phyloP scores from a whole-genome alignment of 73 alveolate species.

The Stentor roeselii region DNA sequence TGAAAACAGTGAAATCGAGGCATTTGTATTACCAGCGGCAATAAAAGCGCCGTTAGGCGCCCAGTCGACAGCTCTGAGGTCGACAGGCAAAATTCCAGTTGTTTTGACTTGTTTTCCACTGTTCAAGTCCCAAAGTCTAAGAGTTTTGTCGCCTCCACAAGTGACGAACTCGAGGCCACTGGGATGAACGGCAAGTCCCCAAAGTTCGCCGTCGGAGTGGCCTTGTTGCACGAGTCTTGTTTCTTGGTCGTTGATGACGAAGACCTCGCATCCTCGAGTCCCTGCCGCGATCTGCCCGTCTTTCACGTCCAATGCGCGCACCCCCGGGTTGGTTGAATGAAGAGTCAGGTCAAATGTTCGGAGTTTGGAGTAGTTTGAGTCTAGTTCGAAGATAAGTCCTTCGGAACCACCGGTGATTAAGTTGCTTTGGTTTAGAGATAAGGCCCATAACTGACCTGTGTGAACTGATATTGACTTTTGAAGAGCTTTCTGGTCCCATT shows the following conservation, averaged over 20 bases:
- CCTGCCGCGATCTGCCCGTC: conserved; percentile 80
- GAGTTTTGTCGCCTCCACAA: conserved; percentile 90
- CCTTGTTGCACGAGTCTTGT: conserved; percentile 75
- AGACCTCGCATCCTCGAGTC: conserved; percentile 95
- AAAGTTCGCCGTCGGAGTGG: conserved; percentile 91
- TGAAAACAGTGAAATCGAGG: conserved; percentile 25
- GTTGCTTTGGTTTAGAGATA: not conserved
- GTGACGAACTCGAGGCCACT: conserved; percentile 77
- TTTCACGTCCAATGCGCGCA: conserved; percentile 37
- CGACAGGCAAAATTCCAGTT: conserved; percentile 74
- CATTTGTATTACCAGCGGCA: conserved; percentile 82
- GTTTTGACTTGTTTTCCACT: conserved; percentile 61
- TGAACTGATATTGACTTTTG: not conserved
- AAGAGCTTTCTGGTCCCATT: conserved; percentile 14
- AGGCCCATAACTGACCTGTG: not conserved
- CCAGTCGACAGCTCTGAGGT: conserved; percentile 76
- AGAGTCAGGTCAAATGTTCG: too few relatives aligned
- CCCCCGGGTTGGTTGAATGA: conserved; percentile 31
- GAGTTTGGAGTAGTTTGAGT: not conserved
- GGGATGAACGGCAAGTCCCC: conserved; percentile 96
- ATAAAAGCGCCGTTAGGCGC: conserved; percentile 76
- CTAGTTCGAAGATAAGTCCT: not conserved
- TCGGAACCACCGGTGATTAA: not conserved
- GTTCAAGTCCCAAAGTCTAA: conserved; percentile 87
- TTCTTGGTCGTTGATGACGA: conserved; percentile 41